Percentiles rank a stretch among this genome's conserved stretches.
phyloP scores from a whole-genome alignment of 805 yeast species.

The Candida cerambycidarum region DNA sequence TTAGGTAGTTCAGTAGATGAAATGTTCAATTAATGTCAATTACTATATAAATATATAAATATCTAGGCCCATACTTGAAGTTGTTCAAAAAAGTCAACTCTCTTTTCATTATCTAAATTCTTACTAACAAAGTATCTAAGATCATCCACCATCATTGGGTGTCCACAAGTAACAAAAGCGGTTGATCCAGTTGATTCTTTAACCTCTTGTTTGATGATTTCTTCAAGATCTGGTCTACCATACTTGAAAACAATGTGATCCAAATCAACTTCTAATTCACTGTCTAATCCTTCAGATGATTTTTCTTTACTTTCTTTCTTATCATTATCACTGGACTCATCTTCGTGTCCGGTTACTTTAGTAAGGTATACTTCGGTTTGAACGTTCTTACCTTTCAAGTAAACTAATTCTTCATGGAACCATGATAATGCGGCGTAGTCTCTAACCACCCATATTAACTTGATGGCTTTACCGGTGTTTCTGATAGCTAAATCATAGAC shows the following conservation, averaged over 20 bases:
- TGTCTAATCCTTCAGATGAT: constrained; percentile 10
- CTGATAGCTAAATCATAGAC: constrained; percentile 28
- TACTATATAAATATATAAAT: not conserved
- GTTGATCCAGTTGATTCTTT: constrained; percentile 41
- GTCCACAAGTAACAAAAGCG: constrained; percentile 66
- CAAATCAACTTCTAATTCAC: constrained; percentile 17
- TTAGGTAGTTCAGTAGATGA: constrained; percentile 67
- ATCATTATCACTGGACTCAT: constrained; percentile 8
- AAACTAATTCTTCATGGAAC: constrained; percentile 43
- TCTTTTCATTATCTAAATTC: constrained; percentile 39
- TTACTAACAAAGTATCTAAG: constrained; percentile 49
- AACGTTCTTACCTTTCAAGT: constrained; percentile 24
- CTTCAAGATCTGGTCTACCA: constrained; percentile 50
- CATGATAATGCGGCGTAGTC: constrained; percentile 49
- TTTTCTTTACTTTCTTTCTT: constrained; percentile 12
- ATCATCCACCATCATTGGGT: constrained; percentile 56
- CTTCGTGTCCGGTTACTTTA: constrained; percentile 9
- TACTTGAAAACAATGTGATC: constrained; percentile 39
- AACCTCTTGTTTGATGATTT: constrained; percentile 37
- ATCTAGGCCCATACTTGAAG: constrained; percentile 62
- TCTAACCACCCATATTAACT: constrained; percentile 65
- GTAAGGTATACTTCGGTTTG: constrained; percentile 28
- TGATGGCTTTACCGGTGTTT: constrained; percentile 22
- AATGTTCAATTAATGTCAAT: constrained; percentile 25
- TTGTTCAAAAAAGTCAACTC: constrained; percentile 74